Conservation (phyloP, 208 protist genomes). For the Trypanosoma lewisi region DNA sequence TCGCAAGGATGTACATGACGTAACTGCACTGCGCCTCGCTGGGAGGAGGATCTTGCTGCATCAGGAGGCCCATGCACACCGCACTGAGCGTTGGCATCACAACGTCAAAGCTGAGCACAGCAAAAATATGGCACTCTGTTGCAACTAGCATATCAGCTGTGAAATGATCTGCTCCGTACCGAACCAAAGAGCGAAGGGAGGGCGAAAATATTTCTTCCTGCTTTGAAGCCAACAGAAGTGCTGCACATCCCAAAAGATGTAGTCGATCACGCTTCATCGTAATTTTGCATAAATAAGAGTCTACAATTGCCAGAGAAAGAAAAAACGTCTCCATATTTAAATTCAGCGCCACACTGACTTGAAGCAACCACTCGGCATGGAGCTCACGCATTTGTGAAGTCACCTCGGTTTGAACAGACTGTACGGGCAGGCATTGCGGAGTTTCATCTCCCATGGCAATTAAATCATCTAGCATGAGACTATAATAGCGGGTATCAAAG, state of each 20-base stretch:
- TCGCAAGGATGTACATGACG: conserved; percentile 56
- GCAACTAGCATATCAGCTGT: conserved; percentile 45
- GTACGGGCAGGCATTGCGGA: conserved; percentile 9
- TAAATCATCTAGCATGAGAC: conserved; percentile 50
- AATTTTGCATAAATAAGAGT: conserved; percentile 76
- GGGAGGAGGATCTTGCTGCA: conserved; percentile 61
- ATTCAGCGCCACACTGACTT: conserved; percentile 23
- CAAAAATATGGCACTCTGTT: conserved; percentile 50
- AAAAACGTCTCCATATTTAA: conserved; percentile 77
- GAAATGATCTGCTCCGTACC: conserved; percentile 92
- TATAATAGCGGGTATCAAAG: conserved; percentile 49
- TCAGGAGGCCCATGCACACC: conserved; percentile 49
- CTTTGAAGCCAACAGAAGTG: conserved; percentile 96
- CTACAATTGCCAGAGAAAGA: conserved; percentile 65
- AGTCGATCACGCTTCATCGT: conserved; percentile 46
- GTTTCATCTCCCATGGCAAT: conserved; percentile 61
- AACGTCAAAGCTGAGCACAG: conserved; percentile 43
- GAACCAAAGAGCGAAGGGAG: conserved; percentile 86
- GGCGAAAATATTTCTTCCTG: conserved; percentile 97
- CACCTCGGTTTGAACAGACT: conserved; percentile 19
- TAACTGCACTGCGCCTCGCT: conserved; percentile 41
- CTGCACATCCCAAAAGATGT: conserved; percentile 74
- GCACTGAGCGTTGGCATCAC: conserved; percentile 43
- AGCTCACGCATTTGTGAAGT: conserved; percentile 22
- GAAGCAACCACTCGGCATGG: conserved; percentile 36